phyloP scores from a whole-genome alignment of 768 basidiomycete species.

The Trametes cubensis region DNA sequence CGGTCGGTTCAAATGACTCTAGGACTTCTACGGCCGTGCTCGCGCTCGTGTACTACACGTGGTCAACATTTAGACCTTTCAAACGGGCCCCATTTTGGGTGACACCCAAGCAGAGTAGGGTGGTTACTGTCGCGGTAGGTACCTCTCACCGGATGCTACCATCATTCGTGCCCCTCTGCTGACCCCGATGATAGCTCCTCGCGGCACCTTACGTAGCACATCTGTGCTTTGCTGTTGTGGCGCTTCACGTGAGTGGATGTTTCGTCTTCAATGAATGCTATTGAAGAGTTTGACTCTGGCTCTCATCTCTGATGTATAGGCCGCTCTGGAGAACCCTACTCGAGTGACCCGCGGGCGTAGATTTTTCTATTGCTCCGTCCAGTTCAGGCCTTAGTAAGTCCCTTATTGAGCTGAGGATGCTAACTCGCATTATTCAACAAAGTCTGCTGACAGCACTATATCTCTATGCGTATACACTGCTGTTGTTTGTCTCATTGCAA shows the following conservation, averaged over 20 bases:
- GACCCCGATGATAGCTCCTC: constrained; percentile 15
- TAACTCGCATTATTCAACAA: neutral
- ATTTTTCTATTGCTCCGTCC: constrained; percentile 36
- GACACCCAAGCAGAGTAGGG: neutral
- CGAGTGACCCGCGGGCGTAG: constrained; percentile 27
- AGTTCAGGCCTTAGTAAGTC: constrained; percentile 29
- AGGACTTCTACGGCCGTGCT: constrained; percentile 24
- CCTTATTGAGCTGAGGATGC: neutral
- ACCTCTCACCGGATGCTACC: too few relatives aligned
- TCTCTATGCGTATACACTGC: constrained; percentile 29
- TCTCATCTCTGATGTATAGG: constrained; percentile 3
- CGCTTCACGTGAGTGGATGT: constrained; percentile 19
- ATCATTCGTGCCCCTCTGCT: neutral
- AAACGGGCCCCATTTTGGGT: too few relatives aligned
- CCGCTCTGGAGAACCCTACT: constrained; percentile 27
- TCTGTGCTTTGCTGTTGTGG: constrained; percentile 25
- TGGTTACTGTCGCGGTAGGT: constrained; percentile 12
- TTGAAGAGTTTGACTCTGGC: neutral
- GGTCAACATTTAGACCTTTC: constrained; percentile 19
- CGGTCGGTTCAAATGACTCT: too few relatives aligned
- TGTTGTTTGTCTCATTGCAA: constrained; percentile 26
- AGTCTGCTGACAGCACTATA: constrained; percentile 16
- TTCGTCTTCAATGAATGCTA: too few relatives aligned
- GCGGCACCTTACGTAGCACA: constrained; percentile 24
- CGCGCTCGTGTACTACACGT: constrained; percentile 20